A percentile compares a stretch with the other conserved stretches of the same genome.
These are phyloP conservation scores for Phytopythium kandeliae DNA, from an alignment of 352 stramenopile genomes.

Conservation along the genomic window DNA sequence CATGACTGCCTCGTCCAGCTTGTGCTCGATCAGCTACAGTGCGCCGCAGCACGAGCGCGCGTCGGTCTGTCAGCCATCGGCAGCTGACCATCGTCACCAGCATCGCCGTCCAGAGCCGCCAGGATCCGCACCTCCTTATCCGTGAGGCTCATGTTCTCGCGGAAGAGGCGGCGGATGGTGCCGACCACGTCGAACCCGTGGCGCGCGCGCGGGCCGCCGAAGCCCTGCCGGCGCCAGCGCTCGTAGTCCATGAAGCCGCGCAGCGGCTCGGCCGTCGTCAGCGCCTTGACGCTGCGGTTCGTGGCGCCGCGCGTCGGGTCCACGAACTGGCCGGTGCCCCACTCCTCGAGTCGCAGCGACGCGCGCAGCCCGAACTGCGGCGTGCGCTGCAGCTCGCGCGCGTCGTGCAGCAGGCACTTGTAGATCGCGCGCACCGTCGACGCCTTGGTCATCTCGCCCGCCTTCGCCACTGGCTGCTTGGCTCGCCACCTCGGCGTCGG, in stretches of 20 bases:
- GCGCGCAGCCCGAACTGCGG: constrained; percentile 61
- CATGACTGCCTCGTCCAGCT: constrained; percentile 68
- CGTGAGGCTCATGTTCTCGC: constrained; percentile 24
- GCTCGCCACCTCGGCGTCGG: too few relatives aligned
- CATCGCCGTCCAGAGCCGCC: not conserved
- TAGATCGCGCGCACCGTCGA: constrained; percentile 53
- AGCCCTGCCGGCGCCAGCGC: constrained; percentile 30
- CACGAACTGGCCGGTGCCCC: constrained; percentile 49
- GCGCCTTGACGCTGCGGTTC: constrained; percentile 6
- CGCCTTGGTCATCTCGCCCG: constrained; percentile 18
- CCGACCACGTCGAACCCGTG: constrained; percentile 21
- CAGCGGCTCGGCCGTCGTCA: constrained; percentile 16
- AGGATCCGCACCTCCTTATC: constrained; percentile 28
- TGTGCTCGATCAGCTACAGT: constrained; percentile 26
- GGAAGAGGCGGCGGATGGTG: constrained; percentile 40
- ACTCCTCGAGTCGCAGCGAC: constrained; percentile 50
- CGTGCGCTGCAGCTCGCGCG: constrained; percentile 37
- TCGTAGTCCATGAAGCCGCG: constrained; percentile 39
- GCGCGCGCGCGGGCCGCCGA: constrained; percentile 18
- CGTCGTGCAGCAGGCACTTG: constrained; percentile 61
- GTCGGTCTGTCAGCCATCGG: too few relatives aligned
- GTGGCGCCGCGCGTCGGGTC: constrained; percentile 11
- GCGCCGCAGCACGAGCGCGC: not conserved
- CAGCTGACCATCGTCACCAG: too few relatives aligned
- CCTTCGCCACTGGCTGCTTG: too few relatives aligned